Base-by-base conservation (phyloP, 176 grass and related monocot species). In the Oryza meridionalis region DNA sequence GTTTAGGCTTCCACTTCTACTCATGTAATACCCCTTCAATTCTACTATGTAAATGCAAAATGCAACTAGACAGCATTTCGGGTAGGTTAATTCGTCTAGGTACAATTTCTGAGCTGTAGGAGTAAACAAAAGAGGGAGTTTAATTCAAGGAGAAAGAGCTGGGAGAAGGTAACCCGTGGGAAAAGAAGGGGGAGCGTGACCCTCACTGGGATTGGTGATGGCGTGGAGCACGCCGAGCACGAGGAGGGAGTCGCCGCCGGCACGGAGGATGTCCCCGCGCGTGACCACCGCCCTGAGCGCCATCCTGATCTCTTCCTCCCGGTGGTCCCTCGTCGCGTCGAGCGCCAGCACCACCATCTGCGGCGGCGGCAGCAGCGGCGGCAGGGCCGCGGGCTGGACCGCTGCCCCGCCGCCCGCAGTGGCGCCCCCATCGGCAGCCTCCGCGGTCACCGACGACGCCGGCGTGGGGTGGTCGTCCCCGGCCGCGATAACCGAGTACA, bases 341-440 rank as follows among this genome's bases (percentile, higher is more conserved):
- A 84, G 85, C 80, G 78, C 92, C 69, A 91, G 45, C 77, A 94
- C 84, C n/a, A 94, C 89, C 33, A 91, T 49, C 72, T 94, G 90
- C 73, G 77, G 73, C 83, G 84, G 33, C 66, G 76, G 88, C 65
- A 53, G 73, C 14, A 64, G 77, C 76, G 77, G 37, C 38, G 77
- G 65, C 13, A 65, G 2, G 21, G 19, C 2, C 61, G 35, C 3
- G 29, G 81, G 58, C 25, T 22, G 53, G 19, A 0, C 19, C 13
- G 21, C 25, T 16, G 4, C 24, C 24, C 46, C 61, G 21, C 66
- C 55, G 19, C 27, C 32, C 0, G 85, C 32, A 1, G 27, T 79
- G 55, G 4, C 29, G 29, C 29, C 22, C 64, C 16, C 75, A 25
- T 70, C 75, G 11, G 71, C 66, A 64, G 31, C 27, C 26, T 49